phyloP scores from a whole-genome alignment of 495 filamentous ascomycete species.

The Copromyces sp. region DNA sequence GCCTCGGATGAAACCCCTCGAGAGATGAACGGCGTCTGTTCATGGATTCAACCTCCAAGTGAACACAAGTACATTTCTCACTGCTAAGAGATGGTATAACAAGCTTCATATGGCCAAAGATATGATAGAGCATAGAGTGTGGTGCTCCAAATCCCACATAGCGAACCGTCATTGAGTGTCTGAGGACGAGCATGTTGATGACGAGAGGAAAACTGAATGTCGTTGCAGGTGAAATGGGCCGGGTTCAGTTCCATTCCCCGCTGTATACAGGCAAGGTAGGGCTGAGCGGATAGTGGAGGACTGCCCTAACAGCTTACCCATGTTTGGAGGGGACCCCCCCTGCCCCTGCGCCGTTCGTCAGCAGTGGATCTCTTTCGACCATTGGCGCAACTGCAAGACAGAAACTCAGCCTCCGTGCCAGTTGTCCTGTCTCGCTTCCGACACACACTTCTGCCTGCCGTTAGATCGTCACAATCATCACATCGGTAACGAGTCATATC shows the following conservation, averaged over 20 bases:
- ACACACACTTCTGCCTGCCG: background rate
- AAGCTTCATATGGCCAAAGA: background rate
- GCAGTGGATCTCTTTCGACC: background rate
- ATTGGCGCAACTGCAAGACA: background rate
- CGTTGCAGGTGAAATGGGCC: background rate
- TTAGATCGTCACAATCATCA: background rate
- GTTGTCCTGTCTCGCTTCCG: background rate
- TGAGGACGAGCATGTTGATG: background rate
- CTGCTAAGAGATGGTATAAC: background rate
- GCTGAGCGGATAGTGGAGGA: background rate
- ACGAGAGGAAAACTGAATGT: background rate
- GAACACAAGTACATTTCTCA: background rate
- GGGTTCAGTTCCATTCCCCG: background rate
- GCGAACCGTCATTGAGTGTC: background rate
- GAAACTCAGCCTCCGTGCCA: background rate
- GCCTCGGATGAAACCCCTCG: background rate
- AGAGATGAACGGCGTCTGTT: background rate
- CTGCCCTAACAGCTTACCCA: background rate
- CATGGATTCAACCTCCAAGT: background rate
- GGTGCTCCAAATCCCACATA: background rate
- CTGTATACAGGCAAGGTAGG: background rate
- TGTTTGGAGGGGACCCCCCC: background rate
- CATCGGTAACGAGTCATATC: background rate
- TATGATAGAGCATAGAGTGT: background rate
- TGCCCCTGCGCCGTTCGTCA: background rate